Conservation (phyloP, 305 asterid genomes). For the Euphrasia arctica region DNA sequence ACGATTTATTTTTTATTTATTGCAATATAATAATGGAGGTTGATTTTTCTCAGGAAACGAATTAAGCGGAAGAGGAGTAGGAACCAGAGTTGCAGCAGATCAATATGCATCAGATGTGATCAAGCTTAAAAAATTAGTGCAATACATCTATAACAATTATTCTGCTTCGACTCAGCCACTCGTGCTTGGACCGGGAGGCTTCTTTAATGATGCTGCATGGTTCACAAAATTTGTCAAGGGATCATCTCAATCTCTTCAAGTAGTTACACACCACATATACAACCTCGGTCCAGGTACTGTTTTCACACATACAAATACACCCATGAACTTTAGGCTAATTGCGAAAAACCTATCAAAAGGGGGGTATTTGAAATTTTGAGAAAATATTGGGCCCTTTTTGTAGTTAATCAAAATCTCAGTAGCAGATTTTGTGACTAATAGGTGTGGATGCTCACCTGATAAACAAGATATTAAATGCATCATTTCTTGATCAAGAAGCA, state of each 20-base stretch:
- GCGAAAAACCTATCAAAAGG: neutral
- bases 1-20: neutral
- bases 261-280: conserved; percentile 79
- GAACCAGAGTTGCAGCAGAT: conserved; percentile 60
- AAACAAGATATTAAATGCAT: conserved; percentile 22
- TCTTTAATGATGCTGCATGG: conserved; percentile 58
- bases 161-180: conserved; percentile 40
- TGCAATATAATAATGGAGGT: neutral
- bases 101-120: conserved; percentile 54
- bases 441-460: conserved; percentile 69
- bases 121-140: conserved; percentile 43
- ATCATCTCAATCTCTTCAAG: conserved; percentile 56
- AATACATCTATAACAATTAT: conserved; percentile 46
- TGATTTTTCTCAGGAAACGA: conserved; percentile 59
- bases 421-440: conserved; percentile 15
- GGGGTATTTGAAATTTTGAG: too few relatives aligned
- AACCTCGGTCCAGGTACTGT: conserved; percentile 84
- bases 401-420: too few relatives aligned
- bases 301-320: neutral
- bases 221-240: conserved; percentile 39
- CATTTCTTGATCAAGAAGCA: conserved; percentile 21
- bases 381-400: too few relatives aligned
- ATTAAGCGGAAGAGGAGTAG: conserved; percentile 73
- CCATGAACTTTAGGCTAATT: neutral
- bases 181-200: conserved; percentile 88